phyloP scores from a whole-genome alignment of 306 rosid genomes.

The Datisca glomerata region DNA sequence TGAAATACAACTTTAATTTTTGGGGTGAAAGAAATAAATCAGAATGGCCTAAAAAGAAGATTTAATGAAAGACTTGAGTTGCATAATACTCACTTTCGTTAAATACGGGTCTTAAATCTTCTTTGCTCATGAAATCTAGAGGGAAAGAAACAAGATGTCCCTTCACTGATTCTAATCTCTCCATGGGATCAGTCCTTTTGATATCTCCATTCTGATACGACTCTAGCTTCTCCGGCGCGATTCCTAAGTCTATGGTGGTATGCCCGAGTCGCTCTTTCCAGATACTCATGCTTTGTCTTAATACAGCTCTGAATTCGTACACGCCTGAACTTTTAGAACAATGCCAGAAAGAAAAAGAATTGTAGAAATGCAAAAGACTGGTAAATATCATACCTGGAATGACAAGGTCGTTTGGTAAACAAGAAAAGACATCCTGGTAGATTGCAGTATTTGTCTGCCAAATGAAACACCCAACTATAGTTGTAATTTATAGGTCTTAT shows the following conservation, averaged over 20 bases:
- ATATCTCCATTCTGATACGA: conserved; percentile 46
- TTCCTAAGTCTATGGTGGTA: conserved; percentile 86
- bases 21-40: background rate
- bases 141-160: conserved; percentile 95
- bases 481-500: no score
- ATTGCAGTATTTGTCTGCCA: conserved; percentile 71
- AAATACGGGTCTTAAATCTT: conserved; percentile 85
- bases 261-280: conserved; percentile 75
- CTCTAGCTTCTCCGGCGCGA: conserved; percentile 56
- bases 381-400: conserved; percentile 51
- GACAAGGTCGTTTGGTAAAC: conserved; percentile 86
- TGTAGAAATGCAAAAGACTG: no score
- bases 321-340: background rate
- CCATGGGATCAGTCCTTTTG: conserved; percentile 39
- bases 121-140: conserved; percentile 77
- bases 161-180: conserved; percentile 51
- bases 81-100: conserved; percentile 91
- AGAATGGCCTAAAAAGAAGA: background rate
- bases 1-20: background rate
- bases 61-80: conserved; percentile 66
- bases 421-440: conserved; percentile 83
- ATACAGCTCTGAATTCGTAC: conserved; percentile 52
- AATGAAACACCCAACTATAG: conserved; percentile 13
- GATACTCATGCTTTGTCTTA: conserved; percentile 51
- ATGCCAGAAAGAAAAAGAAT: background rate